Evolutionary conservation across 805 yeast species (phyloP).

Genomic region (Schizosaccharomyces japonicus): DNA sequence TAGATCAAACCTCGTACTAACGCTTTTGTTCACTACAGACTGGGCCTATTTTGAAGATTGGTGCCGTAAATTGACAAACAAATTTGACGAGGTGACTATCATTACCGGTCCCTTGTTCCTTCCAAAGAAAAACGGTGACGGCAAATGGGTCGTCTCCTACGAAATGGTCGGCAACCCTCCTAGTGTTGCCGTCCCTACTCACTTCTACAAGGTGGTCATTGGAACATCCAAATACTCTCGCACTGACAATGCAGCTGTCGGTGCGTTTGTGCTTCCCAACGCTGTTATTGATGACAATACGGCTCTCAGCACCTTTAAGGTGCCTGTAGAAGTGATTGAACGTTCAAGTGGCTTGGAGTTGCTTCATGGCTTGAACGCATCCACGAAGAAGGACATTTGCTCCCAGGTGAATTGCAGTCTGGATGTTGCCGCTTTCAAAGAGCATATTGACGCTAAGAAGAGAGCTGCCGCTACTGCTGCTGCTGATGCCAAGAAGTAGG

Average conservation of each 20-base stretch:
- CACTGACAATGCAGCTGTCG: slow-evolving; percentile 32
- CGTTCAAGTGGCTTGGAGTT: slow-evolving; percentile 48
- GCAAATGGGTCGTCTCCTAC: slow-evolving; percentile 61
- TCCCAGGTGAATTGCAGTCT: slow-evolving; percentile 38
- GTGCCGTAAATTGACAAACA: slow-evolving; percentile 47
- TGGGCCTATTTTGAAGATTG: slow-evolving; percentile 96
- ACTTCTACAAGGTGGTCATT: slow-evolving; percentile 72
- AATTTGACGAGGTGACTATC: slow-evolving; percentile 52
- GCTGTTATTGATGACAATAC: slow-evolving; percentile 46
- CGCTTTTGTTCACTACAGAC: slow-evolving; percentile 15
- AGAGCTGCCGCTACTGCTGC: too few species aligned
- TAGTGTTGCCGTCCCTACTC: slow-evolving; percentile 89
- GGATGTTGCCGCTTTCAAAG: background rate
- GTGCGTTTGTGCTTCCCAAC: slow-evolving; percentile 85
- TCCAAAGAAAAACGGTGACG: slow-evolving; percentile 60
- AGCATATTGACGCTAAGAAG: too few species aligned
- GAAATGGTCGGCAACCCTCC: slow-evolving; percentile 96
- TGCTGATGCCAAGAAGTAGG: too few species aligned
- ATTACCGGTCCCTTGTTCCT: slow-evolving; percentile 85
- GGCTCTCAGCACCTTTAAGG: slow-evolving; percentile 54
- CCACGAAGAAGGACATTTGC: slow-evolving; percentile 42
- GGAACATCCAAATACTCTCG: slow-evolving; percentile 36
- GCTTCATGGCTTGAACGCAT: slow-evolving; percentile 39
- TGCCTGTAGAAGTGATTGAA: slow-evolving; percentile 76
- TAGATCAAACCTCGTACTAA: background rate